Conservation (phyloP, 768 basidiomycete species). For the Clitopilus passeckerianus region DNA sequence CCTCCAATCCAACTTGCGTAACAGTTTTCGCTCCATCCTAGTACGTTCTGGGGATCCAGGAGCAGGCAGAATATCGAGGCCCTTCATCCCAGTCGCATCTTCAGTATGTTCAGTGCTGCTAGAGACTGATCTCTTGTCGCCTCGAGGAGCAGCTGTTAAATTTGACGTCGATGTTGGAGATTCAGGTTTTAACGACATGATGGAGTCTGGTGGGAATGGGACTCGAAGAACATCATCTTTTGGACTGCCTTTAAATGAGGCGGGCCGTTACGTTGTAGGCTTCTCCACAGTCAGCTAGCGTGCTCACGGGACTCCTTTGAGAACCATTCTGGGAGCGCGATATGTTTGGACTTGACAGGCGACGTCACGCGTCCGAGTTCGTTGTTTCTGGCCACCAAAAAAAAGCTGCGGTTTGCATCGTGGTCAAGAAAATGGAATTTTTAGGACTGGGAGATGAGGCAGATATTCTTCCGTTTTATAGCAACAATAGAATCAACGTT, state of each 20-base stretch:
- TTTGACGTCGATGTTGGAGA: not conserved
- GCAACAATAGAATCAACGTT: too few relatives aligned
- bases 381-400: not conserved
- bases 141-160: not conserved
- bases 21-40: slow-evolving; percentile 36
- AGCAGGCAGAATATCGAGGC: slow-evolving; percentile 7
- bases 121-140: not conserved
- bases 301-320: not conserved
- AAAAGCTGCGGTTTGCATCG: too few relatives aligned
- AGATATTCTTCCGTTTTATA: too few relatives aligned
- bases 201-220: too few relatives aligned
- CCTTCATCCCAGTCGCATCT: not conserved
- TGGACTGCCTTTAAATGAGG: not conserved
- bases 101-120: not conserved
- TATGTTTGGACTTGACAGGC: not conserved
- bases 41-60: slow-evolving; percentile 24
- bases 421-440: too few relatives aligned
- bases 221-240: not conserved
- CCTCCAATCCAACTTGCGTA: slow-evolving; percentile 51
- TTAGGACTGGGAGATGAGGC: too few relatives aligned
- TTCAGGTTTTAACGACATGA: not conserved
- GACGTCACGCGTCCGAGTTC: not conserved
- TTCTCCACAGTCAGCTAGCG: not conserved
- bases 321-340: not conserved
- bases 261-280: not conserved